A percentile compares a stretch with the other conserved stretches of the same genome.
Conservation (phyloP, 805 yeast species). For the Saccharomycopsis sp. region DNA sequence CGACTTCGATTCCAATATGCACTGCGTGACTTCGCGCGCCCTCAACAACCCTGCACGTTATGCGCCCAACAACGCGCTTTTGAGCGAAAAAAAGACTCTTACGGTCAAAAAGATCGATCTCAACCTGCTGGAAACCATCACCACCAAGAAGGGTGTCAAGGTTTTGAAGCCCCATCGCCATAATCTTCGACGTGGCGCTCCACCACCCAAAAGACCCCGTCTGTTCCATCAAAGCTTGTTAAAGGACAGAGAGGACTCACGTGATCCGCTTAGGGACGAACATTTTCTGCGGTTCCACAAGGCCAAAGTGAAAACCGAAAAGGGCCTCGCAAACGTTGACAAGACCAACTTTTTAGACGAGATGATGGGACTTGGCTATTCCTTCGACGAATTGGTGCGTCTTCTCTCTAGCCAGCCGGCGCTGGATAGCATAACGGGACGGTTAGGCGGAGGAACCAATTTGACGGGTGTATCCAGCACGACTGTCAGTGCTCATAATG, state of each 20-base stretch:
- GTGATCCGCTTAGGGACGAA: constrained; percentile 16
- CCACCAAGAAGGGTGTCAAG: constrained; percentile 8
- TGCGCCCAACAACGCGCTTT: not conserved
- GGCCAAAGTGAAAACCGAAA: constrained; percentile 19
- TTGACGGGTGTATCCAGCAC: not conserved
- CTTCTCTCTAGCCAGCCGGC: constrained; percentile 3
- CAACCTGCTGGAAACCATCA: constrained; percentile 5
- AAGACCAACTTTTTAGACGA: constrained; percentile 17
- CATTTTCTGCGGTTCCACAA: constrained; percentile 16
- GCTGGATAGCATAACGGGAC: not conserved
- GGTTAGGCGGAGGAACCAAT: not conserved
- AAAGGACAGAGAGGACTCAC: constrained; percentile 1
- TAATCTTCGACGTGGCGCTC: constrained; percentile 3
- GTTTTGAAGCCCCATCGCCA: constrained; percentile 9
- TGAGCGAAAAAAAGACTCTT: constrained; percentile 4
- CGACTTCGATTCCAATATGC: not conserved
- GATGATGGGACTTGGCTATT: constrained; percentile 1
- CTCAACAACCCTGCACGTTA: not conserved
- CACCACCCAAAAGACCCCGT: not conserved
- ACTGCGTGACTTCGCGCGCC: not conserved
- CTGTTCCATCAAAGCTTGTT: not conserved
- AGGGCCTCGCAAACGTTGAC: constrained; percentile 17
- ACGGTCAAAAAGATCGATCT: not conserved
- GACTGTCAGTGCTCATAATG: not conserved
- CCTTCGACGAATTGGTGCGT: constrained; percentile 8